Conservation (phyloP, 345 rosid species). For the Populus ilicifolia region DNA sequence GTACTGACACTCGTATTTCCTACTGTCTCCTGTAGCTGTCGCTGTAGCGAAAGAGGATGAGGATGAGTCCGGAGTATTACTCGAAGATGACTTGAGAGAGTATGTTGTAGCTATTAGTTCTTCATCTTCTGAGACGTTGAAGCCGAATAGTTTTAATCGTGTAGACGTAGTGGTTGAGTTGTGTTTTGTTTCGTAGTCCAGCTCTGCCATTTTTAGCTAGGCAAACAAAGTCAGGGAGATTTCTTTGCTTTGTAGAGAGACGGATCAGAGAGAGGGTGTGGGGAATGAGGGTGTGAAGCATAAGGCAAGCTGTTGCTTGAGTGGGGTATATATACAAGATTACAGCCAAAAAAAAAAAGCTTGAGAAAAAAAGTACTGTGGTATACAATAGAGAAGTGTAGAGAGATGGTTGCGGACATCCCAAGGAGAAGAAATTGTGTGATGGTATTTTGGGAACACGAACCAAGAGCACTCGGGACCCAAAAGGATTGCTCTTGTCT, state of each 20-base stretch:
- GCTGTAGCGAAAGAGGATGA: not conserved
- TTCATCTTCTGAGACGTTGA: constrained; percentile 67
- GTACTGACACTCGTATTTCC: constrained; percentile 85
- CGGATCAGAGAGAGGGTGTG: constrained; percentile 12
- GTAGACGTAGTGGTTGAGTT: constrained; percentile 20
- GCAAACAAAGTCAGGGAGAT: not conserved
- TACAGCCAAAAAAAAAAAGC: not conserved
- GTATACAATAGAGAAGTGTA: not conserved
- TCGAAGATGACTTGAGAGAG: constrained; percentile 7
- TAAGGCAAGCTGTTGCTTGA: constrained; percentile 33
- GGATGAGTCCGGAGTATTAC: not conserved
- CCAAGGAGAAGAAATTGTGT: constrained; percentile 37
- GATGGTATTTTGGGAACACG: constrained; percentile 38
- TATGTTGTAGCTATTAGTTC: not conserved
- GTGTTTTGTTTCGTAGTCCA: constrained; percentile 41
- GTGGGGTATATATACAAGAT: constrained; percentile 38
- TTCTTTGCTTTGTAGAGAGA: not conserved
- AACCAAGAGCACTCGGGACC: constrained; percentile 47
- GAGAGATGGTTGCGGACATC: constrained; percentile 54
- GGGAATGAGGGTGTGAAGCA: not conserved
- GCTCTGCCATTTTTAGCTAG: constrained; percentile 43
- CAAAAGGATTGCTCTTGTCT: constrained; percentile 28
- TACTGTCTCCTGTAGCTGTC: constrained; percentile 15
- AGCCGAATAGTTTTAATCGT: constrained; percentile 83
- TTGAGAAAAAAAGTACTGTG: not conserved